Base-by-base conservation (phyloP, 139 green algal genomes). In the Mesostigma viride region DNA sequence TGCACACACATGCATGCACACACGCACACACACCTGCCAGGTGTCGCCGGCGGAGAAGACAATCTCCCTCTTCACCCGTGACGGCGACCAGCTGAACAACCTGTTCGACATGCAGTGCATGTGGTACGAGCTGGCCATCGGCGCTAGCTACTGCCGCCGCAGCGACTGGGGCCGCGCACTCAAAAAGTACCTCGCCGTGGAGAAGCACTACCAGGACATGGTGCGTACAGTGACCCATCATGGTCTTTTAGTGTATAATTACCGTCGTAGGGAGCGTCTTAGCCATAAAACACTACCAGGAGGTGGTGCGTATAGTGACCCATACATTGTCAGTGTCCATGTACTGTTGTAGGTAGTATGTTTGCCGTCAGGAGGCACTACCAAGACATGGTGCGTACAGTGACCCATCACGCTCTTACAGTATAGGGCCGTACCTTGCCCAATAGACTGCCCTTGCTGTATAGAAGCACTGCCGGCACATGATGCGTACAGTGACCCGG, bases 31-130 rank as follows among this genome's bases (percentile, higher is more conserved):
- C 27, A 17, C 56, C 11, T 45, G 14, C 40, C 70, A 86, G 48
- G 70, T 79, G 17, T 82, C 88, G 31, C 47, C 74, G 2, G 92
- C 89, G 1, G 84, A 96, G 71, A 64, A 78, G 28, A 88, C 82
- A 4, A 88, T 86, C 0, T 69, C 78, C 27, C 74, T 95, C 26
- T 98, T 98, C 80, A 94, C 88, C 22, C 86, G 67, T 20, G 67
- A 78, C 30, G 86, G 81, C n/a, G 86, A 95, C 27, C 82, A 89
- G 71, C 62, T 82, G 32, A 82, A 85, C 65, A 89, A 83, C 70
- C 81, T 99, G 69, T 88, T 85, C 58, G 93, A 97, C 78, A 99
- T 99, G 93, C 90, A 97, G 85, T 88, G 87, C 72, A 93, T 90
- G 78, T 97, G 93, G 92, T 75, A 95, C 62, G 93, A 97, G 85